These are phyloP conservation scores for Allantophomopsis lycopodina DNA, from an alignment of 2,329 filamentous ascomycete species.

Conservation along the genomic window DNA sequence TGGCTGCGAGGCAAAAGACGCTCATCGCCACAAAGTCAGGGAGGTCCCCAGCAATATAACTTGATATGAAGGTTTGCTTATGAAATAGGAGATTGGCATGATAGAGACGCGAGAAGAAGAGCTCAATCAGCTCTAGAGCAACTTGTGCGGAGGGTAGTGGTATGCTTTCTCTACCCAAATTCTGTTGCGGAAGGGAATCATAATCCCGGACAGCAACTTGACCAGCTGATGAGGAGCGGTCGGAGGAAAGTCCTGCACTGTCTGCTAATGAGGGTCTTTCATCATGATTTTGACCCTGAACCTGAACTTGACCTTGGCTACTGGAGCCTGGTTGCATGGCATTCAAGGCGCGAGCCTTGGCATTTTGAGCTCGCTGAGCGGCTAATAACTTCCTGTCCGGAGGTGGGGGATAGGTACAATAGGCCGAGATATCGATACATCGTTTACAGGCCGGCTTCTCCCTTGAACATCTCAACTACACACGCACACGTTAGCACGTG, in stretches of 20 bases:
- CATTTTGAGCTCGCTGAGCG: conserved; percentile 6
- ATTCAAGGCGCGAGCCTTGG: neutral
- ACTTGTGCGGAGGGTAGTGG: conserved; percentile 4
- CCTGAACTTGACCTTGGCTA: too few relatives aligned
- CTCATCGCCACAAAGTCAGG: conserved; percentile 6
- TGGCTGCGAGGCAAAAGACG: conserved; percentile 7
- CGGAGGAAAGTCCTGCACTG: neutral
- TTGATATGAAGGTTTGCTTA: conserved; percentile 5
- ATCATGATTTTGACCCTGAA: neutral
- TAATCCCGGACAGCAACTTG: neutral
- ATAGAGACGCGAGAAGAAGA: conserved; percentile 7
- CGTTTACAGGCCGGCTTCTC: conserved; percentile 8
- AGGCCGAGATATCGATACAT: conserved; percentile 6
- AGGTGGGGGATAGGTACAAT: conserved; percentile 9
- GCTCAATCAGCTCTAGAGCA: conserved; percentile 5
- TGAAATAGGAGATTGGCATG: conserved; percentile 6
- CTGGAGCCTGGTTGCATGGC: too few relatives aligned
- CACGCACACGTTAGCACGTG: too few relatives aligned
- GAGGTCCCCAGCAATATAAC: conserved; percentile 5
- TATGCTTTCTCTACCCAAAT: neutral
- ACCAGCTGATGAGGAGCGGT: neutral
- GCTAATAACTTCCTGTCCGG: conserved; percentile 9
- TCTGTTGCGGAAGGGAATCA: neutral
- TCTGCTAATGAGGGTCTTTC: neutral
- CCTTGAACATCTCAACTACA: conserved; percentile 8